Evolutionary conservation across 768 basidiomycete genomes (phyloP).

Genomic region (Naganishia friedmannii): DNA sequence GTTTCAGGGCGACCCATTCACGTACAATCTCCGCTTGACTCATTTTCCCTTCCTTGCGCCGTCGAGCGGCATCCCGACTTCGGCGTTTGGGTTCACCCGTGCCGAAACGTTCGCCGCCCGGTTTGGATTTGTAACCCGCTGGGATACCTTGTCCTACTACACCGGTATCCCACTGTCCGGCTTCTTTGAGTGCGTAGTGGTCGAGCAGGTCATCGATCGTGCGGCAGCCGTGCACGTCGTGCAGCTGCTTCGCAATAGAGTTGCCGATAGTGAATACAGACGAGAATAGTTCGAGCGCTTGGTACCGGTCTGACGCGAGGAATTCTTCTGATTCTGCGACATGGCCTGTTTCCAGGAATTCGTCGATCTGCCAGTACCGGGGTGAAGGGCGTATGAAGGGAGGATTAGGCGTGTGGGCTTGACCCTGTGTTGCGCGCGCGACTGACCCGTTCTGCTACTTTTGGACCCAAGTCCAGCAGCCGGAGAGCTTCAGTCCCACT

Average conservation of each 20-base stretch:
- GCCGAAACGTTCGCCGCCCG: conserved; percentile 15
- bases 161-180: conserved; percentile 55
- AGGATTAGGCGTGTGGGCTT: background rate
- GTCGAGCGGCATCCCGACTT: conserved; percentile 30
- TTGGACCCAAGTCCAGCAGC: conserved; percentile 44
- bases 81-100: conserved; percentile 11
- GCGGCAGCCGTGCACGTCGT: conserved; percentile 54
- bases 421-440: background rate
- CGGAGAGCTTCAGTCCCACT: conserved; percentile 48
- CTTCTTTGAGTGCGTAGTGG: conserved; percentile 43
- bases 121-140: conserved; percentile 9
- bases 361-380: conserved; percentile 41
- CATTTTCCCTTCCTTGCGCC: conserved; percentile 47
- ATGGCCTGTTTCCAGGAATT: conserved; percentile 42
- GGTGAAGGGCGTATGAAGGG: too few species aligned
- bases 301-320: conserved; percentile 39
- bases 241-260: conserved; percentile 43
- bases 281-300: conserved; percentile 42
- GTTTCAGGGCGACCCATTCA: conserved; percentile 48
- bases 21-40: conserved; percentile 48
- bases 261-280: conserved; percentile 49
- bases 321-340: conserved; percentile 44
- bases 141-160: conserved; percentile 56
- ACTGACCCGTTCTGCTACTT: conserved; percentile 47
- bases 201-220: conserved; percentile 61